Evolutionary conservation across 2,329 filamentous ascomycete genomes (phyloP).

Genomic region (Venturia effusa): DNA sequence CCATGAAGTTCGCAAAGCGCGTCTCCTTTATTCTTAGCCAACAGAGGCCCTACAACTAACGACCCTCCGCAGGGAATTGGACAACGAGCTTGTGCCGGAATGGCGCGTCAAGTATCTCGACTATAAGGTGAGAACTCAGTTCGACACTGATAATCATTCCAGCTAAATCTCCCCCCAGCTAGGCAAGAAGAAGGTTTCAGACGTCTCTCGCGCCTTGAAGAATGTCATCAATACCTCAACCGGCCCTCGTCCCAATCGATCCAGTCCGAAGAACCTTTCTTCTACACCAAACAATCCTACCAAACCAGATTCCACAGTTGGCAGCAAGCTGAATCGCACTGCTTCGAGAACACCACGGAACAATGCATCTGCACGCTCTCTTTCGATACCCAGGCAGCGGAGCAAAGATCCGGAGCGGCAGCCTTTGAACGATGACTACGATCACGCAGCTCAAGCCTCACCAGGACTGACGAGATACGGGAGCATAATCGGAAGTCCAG

Average conservation of each 20-base stretch:
- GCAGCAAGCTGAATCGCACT: background rate
- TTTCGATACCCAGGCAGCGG: background rate
- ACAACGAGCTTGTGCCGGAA: conserved; percentile 82
- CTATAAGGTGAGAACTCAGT: conserved; percentile 58
- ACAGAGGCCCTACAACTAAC: conserved; percentile 9
- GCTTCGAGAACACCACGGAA: background rate
- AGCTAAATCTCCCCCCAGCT: conserved; percentile 26
- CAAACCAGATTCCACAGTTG: background rate
- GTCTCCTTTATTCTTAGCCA: conserved; percentile 14
- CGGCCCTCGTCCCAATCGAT: conserved; percentile 1
- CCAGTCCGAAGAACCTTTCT: background rate
- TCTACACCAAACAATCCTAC: background rate
- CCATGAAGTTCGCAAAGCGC: conserved; percentile 54
- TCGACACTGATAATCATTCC: conserved; percentile 7
- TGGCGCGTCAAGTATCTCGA: conserved; percentile 91
- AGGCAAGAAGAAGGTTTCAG: conserved; percentile 90
- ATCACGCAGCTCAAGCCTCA: conserved; percentile 4
- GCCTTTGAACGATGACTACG: conserved; percentile 3
- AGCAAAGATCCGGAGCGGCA: conserved; percentile 4
- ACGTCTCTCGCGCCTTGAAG: conserved; percentile 60
- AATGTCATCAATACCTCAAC: conserved; percentile 31
- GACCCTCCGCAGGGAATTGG: conserved; percentile 51
- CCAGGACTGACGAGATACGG: conserved; percentile 44
- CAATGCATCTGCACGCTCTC: background rate
- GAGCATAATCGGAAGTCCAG: conserved; percentile 49